Evolutionary conservation across 1,284 basidiomycete species (phyloP), one percentile per base, ranked within the genome.

Genomic region (Athelia sp.): DNA sequence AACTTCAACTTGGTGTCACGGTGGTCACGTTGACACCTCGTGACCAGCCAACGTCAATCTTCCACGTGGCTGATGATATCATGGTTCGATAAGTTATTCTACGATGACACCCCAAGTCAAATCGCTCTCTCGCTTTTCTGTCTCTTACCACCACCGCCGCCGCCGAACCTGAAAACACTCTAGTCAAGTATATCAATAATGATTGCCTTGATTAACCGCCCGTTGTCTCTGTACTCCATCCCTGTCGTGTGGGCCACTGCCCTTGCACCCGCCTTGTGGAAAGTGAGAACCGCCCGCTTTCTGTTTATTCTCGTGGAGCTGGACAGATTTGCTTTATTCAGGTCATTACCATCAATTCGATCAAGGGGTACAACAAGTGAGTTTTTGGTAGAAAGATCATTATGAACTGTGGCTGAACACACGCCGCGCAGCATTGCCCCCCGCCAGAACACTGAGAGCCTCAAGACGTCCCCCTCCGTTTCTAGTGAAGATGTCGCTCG

Each of bases 151-250:
- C n/a, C n/a, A n/a, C n/a, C n/a, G n/a, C n/a, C n/a, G n/a, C n/a
- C n/a, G n/a, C n/a, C n/a, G n/a, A n/a, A n/a, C n/a, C n/a, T n/a
- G n/a, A n/a, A n/a, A n/a, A n/a, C n/a, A n/a, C n/a, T n/a, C n/a
- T n/a, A n/a, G n/a, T n/a, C n/a, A n/a, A n/a, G n/a, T n/a, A n/a
- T n/a, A n/a, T n/a, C 26, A 29, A 29, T 4, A 29, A 40, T 40
- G 36, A 6, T 40, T 9, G 36, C 19, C 9, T n/a, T 40, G 6
- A 17, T 40, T 9, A 17, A n/a, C 15, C 15, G 19, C 26, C 64
- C 67, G 10, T 59, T 72, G 19, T 68, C 68, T 6, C 53, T 72
- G 23, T 72, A 69, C 55, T 71, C 70, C n/a, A 67, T 74, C 50
- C 71, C 70, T 13, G 58, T 63, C 17, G 62, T 69, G 13, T 73